These are phyloP conservation scores for Aulographum hederae DNA, from an alignment of 2,329 filamentous ascomycete species.

Conservation along the genomic window DNA sequence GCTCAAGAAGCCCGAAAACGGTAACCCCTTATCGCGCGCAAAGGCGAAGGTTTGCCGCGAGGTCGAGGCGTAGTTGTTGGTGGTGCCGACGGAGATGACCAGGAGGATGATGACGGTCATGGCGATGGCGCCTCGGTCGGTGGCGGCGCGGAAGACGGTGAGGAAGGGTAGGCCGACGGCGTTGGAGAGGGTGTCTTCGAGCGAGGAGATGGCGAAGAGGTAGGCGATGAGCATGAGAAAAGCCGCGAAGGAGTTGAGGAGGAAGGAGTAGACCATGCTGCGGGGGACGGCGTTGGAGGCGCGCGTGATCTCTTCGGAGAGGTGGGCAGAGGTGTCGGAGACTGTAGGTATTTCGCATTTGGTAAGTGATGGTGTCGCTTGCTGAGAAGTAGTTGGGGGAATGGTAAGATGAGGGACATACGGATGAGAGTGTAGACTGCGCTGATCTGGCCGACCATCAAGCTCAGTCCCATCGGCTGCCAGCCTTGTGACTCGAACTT, in stretches of 20 bases:
- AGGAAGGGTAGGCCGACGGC: constrained; percentile 6
- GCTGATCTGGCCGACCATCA: no score
- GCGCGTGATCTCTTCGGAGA: constrained; percentile 25
- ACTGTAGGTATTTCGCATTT: no score
- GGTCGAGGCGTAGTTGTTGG: constrained; percentile 18
- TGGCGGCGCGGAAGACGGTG: constrained; percentile 11
- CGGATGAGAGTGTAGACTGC: no score
- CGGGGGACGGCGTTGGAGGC: constrained; percentile 22
- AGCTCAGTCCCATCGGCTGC: no score
- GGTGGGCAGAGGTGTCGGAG: constrained; percentile 22
- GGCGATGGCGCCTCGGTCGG: constrained; percentile 9
- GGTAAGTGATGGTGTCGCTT: no score
- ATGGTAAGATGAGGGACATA: no score
- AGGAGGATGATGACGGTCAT: constrained; percentile 13
- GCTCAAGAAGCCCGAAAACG: constrained; percentile 7
- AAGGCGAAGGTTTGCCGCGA: constrained; percentile 25
- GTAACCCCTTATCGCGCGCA: constrained; percentile 24
- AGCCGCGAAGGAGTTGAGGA: constrained; percentile 14
- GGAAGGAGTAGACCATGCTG: constrained; percentile 22
- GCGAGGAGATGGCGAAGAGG: constrained; percentile 7
- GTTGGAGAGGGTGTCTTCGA: constrained; percentile 1
- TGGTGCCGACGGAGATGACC: constrained; percentile 7
- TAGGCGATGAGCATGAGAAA: constrained; percentile 20
- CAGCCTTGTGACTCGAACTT: constrained; percentile 7
- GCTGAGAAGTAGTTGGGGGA: no score